phyloP scores from a whole-genome alignment of 1,284 basidiomycete genomes.

The Caloboletus inedulis region DNA sequence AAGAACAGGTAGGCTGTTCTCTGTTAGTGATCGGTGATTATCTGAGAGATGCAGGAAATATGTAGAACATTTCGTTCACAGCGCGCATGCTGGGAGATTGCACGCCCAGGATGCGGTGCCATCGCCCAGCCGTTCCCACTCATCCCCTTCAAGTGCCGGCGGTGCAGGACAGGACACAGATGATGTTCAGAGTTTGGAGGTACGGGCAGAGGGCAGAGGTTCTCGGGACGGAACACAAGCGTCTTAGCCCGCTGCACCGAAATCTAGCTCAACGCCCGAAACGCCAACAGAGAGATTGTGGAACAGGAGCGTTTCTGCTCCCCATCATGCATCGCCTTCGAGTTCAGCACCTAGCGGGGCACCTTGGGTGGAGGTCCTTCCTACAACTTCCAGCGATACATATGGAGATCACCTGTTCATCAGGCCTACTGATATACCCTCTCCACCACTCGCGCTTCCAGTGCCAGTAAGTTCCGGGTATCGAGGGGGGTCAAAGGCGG shows the following conservation, averaged over 20 bases:
- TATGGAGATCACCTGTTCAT: slow-evolving; percentile 57
- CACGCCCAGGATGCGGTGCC: slow-evolving; percentile 65
- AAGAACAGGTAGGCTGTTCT: slow-evolving; percentile 50
- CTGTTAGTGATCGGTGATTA: neutral
- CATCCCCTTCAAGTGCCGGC: slow-evolving; percentile 3
- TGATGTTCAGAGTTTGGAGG: slow-evolving; percentile 2
- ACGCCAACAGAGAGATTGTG: slow-evolving; percentile 40
- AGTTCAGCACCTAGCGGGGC: slow-evolving; percentile 15
- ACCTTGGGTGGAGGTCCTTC: slow-evolving; percentile 57
- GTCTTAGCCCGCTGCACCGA: slow-evolving; percentile 17
- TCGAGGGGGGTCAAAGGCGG: slow-evolving; percentile 72
- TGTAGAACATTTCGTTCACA: slow-evolving; percentile 63
- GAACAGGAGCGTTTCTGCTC: slow-evolving; percentile 67
- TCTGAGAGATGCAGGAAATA: slow-evolving; percentile 54
- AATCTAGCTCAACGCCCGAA: slow-evolving; percentile 4
- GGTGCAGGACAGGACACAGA: neutral
- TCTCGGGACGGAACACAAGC: slow-evolving; percentile 23
- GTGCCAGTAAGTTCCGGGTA: slow-evolving; percentile 56
- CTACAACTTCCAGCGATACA: slow-evolving; percentile 38
- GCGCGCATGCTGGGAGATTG: slow-evolving; percentile 65
- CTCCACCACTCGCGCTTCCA: slow-evolving; percentile 64
- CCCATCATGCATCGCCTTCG: slow-evolving; percentile 42
- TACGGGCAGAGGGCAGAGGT: slow-evolving; percentile 1
- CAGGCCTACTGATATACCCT: slow-evolving; percentile 52
- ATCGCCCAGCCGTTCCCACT: slow-evolving; percentile 4